A percentile compares a stretch with the other conserved stretches of the same genome.
Evolutionary conservation across 2,329 filamentous ascomycete genomes (phyloP).

Genomic region (Apiospora phragmitis): DNA sequence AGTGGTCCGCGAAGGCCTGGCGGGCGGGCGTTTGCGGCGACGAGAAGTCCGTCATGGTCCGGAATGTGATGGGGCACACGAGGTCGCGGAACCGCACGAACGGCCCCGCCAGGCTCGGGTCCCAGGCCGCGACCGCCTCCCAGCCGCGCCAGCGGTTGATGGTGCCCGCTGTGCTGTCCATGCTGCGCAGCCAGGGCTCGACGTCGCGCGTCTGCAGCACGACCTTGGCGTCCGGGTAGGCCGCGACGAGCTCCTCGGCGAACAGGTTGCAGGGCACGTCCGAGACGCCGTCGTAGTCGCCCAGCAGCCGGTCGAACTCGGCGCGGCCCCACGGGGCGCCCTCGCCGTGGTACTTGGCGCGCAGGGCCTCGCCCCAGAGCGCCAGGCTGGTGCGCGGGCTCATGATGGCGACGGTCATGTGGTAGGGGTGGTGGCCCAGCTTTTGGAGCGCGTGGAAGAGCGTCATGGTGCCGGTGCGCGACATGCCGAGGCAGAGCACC

Average conservation of each 20-base stretch:
- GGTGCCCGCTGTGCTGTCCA: constrained; percentile 39
- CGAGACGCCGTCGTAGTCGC: not conserved
- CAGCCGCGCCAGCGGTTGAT: constrained; percentile 59
- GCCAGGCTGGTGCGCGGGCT: not conserved
- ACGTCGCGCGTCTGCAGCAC: constrained; percentile 6
- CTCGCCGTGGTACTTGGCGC: constrained; percentile 5
- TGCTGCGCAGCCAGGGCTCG: not conserved
- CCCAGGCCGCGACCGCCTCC: constrained; percentile 56
- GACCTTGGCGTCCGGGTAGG: constrained; percentile 10
- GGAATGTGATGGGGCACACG: constrained; percentile 60
- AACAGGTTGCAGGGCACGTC: constrained; percentile 1
- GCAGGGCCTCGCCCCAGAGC: constrained; percentile 7
- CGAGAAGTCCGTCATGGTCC: not conserved
- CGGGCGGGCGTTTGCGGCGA: constrained; percentile 45
- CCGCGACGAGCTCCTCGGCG: constrained; percentile 6
- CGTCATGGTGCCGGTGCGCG: constrained; percentile 1
- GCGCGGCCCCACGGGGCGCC: not conserved
- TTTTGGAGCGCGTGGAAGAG: constrained; percentile 5
- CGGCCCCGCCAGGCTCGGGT: constrained; percentile 61
- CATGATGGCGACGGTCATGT: not conserved
- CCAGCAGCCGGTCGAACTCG: constrained; percentile 10
- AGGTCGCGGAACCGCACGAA: constrained; percentile 67
- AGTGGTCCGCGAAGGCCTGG: constrained; percentile 52
- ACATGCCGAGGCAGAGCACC: constrained; percentile 2
- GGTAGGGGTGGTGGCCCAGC: constrained; percentile 7